Percentiles rank a stretch among this genome's conserved stretches.
phyloP scores from a whole-genome alignment of 169 alveolate genomes.

The Theileria annulata region DNA sequence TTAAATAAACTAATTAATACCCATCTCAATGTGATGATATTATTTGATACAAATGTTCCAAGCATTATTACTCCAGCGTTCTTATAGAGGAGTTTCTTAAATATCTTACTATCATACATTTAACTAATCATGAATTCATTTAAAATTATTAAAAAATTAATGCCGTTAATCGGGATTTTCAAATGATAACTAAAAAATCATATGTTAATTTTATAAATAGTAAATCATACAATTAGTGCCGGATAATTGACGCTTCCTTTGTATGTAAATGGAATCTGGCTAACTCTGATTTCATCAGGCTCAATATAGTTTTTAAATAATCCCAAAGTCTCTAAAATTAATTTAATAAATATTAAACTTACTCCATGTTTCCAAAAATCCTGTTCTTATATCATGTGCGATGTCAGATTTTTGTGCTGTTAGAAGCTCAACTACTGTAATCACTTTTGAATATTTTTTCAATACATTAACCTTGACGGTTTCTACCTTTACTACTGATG shows the following conservation, averaged over 20 bases:
- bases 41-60: slow-evolving; percentile 39
- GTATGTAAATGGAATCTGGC: slow-evolving; percentile 65
- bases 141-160: not conserved
- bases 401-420: slow-evolving; percentile 44
- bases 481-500: slow-evolving; percentile 61
- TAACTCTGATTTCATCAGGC: slow-evolving; percentile 61
- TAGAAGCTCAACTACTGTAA: slow-evolving; percentile 58
- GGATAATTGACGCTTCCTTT: slow-evolving; percentile 65
- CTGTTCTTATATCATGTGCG: slow-evolving; percentile 41
- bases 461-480: slow-evolving; percentile 28
- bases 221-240: slow-evolving; percentile 33
- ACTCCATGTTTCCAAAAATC: slow-evolving; percentile 60
- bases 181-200: slow-evolving; percentile 15
- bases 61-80: slow-evolving; percentile 28
- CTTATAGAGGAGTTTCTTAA: slow-evolving; percentile 11
- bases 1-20: slow-evolving; percentile 12
- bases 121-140: slow-evolving; percentile 4
- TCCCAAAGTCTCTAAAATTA: slow-evolving; percentile 42
- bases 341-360: slow-evolving; percentile 19
- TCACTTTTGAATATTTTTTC: slow-evolving; percentile 9
- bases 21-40: slow-evolving; percentile 55
- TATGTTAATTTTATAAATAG: not conserved
- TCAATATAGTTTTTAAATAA: slow-evolving; percentile 41
- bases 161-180: not conserved
- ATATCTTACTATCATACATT: slow-evolving; percentile 1